Evolutionary conservation across 345 rosid genomes (phyloP).

Genomic region (Firmiana major): DNA sequence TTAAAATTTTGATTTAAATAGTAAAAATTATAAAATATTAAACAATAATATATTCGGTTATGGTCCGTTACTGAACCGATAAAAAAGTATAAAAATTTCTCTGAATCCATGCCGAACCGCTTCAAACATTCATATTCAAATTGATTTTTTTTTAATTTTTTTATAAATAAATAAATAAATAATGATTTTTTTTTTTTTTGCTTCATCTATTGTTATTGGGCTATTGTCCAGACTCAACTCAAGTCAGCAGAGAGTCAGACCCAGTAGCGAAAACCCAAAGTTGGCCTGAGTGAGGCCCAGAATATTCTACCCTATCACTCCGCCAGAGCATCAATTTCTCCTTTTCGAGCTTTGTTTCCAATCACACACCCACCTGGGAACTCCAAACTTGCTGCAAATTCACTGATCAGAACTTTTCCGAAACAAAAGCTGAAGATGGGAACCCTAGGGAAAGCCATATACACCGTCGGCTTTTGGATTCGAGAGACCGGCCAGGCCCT

Average conservation of each 20-base stretch:
- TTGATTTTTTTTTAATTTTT: too few relatives aligned
- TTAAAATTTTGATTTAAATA: too few relatives aligned
- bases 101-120: too few relatives aligned
- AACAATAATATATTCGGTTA: too few relatives aligned
- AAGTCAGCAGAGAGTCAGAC: not conserved
- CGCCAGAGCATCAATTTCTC: not conserved
- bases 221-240: not conserved
- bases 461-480: conserved; percentile 93
- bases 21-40: too few relatives aligned
- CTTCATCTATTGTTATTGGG: too few relatives aligned
- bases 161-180: too few relatives aligned
- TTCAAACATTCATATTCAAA: too few relatives aligned
- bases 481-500: conserved; percentile 95
- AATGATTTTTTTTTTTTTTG: too few relatives aligned
- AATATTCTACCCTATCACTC: conserved; percentile 25
- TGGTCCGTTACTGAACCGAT: too few relatives aligned
- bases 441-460: conserved; percentile 77
- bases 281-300: conserved; percentile 11
- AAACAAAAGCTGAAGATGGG: conserved; percentile 45
- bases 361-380: not conserved
- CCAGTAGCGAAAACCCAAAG: conserved; percentile 6
- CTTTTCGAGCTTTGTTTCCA: not conserved
- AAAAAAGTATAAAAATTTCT: too few relatives aligned
- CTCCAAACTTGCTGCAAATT: not conserved
- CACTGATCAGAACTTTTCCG: conserved; percentile 6